A percentile compares a stretch with the other conserved stretches of the same genome.
Evolutionary conservation across 306 rosid genomes (phyloP).

Genomic region (Canavalia gladiata): DNA sequence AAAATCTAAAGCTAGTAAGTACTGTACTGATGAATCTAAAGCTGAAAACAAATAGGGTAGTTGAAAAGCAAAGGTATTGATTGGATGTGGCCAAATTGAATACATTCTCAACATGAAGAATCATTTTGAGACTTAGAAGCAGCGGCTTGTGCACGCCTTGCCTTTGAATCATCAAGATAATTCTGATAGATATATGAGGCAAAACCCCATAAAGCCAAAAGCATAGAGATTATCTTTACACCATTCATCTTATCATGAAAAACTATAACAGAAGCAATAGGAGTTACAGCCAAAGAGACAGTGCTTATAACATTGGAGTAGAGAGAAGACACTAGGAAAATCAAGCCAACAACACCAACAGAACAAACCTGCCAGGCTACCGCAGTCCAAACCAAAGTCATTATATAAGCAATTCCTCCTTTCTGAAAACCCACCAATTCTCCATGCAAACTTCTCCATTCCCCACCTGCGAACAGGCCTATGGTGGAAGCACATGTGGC

Average conservation of each 20-base stretch:
- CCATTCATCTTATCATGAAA: conserved; percentile 91
- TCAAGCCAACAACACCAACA: conserved; percentile 90
- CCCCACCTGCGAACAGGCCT: conserved; percentile 86
- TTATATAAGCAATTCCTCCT: conserved; percentile 71
- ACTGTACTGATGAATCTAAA: conserved; percentile 2
- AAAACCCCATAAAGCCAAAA: conserved; percentile 89
- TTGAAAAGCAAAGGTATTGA: neutral
- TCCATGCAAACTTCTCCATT: conserved; percentile 74
- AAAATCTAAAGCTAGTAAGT: conserved; percentile 5
- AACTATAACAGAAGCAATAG: conserved; percentile 77
- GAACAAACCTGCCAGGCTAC: conserved; percentile 91
- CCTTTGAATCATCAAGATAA: conserved; percentile 72
- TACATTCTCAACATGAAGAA: conserved; percentile 46
- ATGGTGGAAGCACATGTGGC: conserved; percentile 71
- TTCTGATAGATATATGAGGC: conserved; percentile 81
- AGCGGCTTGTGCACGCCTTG: conserved; percentile 48
- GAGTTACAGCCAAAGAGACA: conserved; percentile 85
- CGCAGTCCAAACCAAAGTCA: conserved; percentile 83
- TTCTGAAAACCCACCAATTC: conserved; percentile 71
- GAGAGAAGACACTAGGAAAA: conserved; percentile 85
- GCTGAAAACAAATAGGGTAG: conserved; percentile 13
- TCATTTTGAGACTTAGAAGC: conserved; percentile 45
- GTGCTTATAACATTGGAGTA: conserved; percentile 95
- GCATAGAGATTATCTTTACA: conserved; percentile 85
- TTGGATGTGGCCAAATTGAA: conserved; percentile 22